Base-by-base conservation (phyloP, 805 yeast species). In the Metschnikowia similis region DNA sequence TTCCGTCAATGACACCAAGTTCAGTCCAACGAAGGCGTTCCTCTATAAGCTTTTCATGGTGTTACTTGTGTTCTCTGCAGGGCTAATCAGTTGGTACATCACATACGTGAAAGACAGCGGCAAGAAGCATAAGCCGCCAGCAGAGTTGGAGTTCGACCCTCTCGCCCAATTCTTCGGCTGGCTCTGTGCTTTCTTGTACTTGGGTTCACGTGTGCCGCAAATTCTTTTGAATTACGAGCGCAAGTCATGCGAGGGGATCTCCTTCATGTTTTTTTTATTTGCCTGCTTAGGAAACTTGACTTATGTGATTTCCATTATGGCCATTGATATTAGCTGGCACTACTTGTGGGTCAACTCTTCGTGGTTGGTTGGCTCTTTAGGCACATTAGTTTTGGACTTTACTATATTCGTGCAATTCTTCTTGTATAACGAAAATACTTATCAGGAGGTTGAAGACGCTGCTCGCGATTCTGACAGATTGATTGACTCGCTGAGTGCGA, bases 221-320 rank as follows among this genome's bases (percentile, higher is more conserved):
- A 89, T 94, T 48, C 66, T 89, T 51, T 76, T 92, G 53, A 94
- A 94, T 69, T 89, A 77, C 63, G 76, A 84, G 65, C 79, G 97
- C 62, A 91, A 90, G 69, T 86, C 96, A 1, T 90, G 97, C 65
- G 98, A 94, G 54, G 98, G 98, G 26, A 87, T 92, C 44, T 89
- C 96, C 9, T 89, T 94, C 62, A 76, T 92, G 76, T 92, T 94
- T 69, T 92, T 92, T 70, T 71, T 94, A 21, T 92, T 94, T 75
- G 98, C 99, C 17, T 90, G 97, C 66, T 72, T 92, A 49, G 99
- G 99, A 42, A 94, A 92, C 65, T 73, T 88, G 62, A 89, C 97
- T 0, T 94, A 90, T 60, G 96, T 94, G 37, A 78, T 88, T 11
- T 86, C 96, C 9, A 92, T 92, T 47, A 71, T 92, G 45, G 80